Evolutionary conservation across 2,329 filamentous ascomycete species (phyloP).

Genomic region (Xylariaceae sp.): DNA sequence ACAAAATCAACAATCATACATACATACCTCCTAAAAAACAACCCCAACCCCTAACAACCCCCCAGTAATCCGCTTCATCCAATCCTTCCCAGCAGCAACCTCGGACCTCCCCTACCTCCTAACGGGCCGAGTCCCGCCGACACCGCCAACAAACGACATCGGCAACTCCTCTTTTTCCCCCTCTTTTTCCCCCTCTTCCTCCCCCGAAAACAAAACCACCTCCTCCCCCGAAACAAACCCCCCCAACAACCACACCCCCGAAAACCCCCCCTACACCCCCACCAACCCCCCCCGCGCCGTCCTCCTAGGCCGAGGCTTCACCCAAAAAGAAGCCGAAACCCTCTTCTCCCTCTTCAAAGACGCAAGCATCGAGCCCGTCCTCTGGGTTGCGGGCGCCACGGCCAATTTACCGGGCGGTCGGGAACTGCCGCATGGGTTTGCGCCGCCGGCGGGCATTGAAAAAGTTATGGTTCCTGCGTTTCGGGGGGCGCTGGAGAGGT

Average conservation of each 20-base stretch:
- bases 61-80: slow-evolving; percentile 20
- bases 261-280: neutral
- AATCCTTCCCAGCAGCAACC: neutral
- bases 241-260: no score
- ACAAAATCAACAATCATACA: neutral
- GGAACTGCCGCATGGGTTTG: slow-evolving; percentile 6
- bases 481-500: slow-evolving; percentile 1
- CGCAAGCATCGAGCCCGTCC: neutral
- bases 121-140: slow-evolving; percentile 5
- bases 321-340: slow-evolving; percentile 12
- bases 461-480: neutral
- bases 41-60: neutral
- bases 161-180: slow-evolving; percentile 2
- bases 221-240: no score
- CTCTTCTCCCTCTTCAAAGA: neutral
- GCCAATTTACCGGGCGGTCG: neutral
- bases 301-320: slow-evolving; percentile 18
- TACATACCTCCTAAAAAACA: neutral
- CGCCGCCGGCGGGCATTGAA: neutral
- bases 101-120: slow-evolving; percentile 15
- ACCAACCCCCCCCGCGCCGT: slow-evolving; percentile 9
- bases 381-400: slow-evolving; percentile 12
- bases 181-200: no score
- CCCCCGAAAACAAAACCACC: no score
- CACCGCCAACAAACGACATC: slow-evolving; percentile 11